Evolutionary conservation across 2,329 filamentous ascomycete genomes (phyloP), one percentile per base, ranked within the genome.

Genomic region (Aspergillus eucalypticola): DNA sequence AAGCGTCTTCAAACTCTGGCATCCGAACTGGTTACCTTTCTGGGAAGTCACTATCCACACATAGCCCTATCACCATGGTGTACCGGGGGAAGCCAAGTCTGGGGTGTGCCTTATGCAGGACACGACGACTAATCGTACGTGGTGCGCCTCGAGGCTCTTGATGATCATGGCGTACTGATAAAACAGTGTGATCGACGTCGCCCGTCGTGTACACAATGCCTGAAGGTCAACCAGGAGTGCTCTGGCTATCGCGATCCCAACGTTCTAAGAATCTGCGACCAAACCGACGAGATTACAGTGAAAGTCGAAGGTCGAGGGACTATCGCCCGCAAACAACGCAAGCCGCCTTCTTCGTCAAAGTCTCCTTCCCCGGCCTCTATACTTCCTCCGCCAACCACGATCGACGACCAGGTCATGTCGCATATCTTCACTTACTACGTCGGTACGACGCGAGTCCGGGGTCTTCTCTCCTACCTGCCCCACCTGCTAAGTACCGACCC

Each of bases 141-240:
- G 3, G 11, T 15, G 32, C 11, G 32, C 32, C 32, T 35, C 11
- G 11, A 35, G 11, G 11, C 11, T 35, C 2, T 35, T 35, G 10
- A 13, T 15, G 32, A 35, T 35, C 5, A 13, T 35, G 32, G 32
- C 11, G 11, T 35, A 35, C 32, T 35, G 32, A 35, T 11, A 6
- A 42, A 21, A 53, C 42, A 70, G 68, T 70, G 68, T 56, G 67
- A 69, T 59, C 67, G 62, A 15, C 55, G 56, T 17, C 57, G 42
- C 3, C 67, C 68, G 11, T 67, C 61, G 5, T 70, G 66, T 39
- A 64, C 64, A 21, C 63, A 69, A 29, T 70, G 68, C 38, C 21
- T 66, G 2, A 46, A 66, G 39, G 59, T 57, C 7, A 58, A 61
- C 10, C 54, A 62, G 39, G 58, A 64, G 44, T 70, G 68, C 42